Evolutionary conservation across 2,329 filamentous ascomycete genomes (phyloP).

Genomic region (Ciborinia camelliae): DNA sequence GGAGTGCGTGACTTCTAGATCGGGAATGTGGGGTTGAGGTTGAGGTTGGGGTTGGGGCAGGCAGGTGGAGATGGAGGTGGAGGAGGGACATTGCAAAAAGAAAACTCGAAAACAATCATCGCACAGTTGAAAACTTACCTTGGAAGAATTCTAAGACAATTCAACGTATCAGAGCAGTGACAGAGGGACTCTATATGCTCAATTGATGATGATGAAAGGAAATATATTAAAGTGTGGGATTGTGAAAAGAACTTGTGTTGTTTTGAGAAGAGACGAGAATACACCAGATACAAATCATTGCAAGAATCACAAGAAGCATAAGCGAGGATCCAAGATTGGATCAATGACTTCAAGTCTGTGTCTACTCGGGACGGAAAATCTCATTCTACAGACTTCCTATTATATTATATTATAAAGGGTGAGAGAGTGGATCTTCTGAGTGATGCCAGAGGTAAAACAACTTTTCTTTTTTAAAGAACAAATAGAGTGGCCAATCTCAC

Average conservation of each 20-base stretch:
- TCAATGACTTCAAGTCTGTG: not conserved
- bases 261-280: not conserved
- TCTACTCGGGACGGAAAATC: conserved; percentile 2
- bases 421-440: not conserved
- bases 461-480: no score
- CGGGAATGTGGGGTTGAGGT: not conserved
- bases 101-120: not conserved
- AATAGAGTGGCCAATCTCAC: no score
- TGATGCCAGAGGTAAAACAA: not conserved
- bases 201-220: not conserved
- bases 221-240: not conserved
- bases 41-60: no score
- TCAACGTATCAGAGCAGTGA: not conserved
- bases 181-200: conserved; percentile 12
- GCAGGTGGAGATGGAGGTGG: not conserved
- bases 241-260: not conserved
- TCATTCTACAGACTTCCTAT: not conserved
- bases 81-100: not conserved
- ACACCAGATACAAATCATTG: no score
- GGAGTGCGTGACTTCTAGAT: not conserved
- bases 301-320: no score
- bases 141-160: not conserved
- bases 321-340: not conserved
- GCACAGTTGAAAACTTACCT: not conserved
- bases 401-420: not conserved